phyloP scores from a whole-genome alignment of 768 basidiomycete species.

The Suillus subluteus region DNA sequence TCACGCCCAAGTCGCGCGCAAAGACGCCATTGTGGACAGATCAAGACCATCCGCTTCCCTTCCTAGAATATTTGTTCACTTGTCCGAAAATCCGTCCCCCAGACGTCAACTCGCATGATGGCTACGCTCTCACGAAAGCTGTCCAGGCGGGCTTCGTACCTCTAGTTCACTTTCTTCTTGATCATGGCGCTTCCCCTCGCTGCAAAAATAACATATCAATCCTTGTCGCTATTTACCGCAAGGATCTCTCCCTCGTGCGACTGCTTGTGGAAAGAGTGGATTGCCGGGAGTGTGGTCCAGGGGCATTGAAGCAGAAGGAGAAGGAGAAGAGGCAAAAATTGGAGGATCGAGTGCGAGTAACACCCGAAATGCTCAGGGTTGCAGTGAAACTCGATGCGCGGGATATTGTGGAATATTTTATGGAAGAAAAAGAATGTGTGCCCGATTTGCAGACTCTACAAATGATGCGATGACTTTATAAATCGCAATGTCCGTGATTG shows the following conservation, averaged over 20 bases:
- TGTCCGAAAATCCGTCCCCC: conserved; percentile 44
- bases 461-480: conserved; percentile 34
- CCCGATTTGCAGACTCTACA: conserved; percentile 72
- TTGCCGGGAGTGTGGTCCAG: conserved; percentile 1
- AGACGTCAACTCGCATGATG: conserved; percentile 68
- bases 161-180: conserved; percentile 72
- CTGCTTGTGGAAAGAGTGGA: conserved; percentile 71
- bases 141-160: conserved; percentile 66
- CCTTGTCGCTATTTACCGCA: conserved; percentile 72
- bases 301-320: conserved; percentile 17
- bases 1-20: conserved; percentile 36
- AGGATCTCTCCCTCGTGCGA: conserved; percentile 68
- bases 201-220: conserved; percentile 68
- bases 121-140: conserved; percentile 83
- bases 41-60: conserved; percentile 61
- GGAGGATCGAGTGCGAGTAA: conserved; percentile 60
- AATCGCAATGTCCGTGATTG: neutral
- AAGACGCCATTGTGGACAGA: conserved; percentile 45
- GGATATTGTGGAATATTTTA: conserved; percentile 74
- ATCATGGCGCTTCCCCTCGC: conserved; percentile 70
- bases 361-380: conserved; percentile 59
- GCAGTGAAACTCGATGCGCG: conserved; percentile 69
- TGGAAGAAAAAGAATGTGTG: conserved; percentile 68
- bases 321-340: conserved; percentile 54
- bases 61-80: conserved; percentile 60